A percentile compares a stretch with the other conserved stretches of the same genome.
These are phyloP conservation scores for Apophysomyces ossiformis DNA, from an alignment of 371 early-diverging fungal species.

Conservation along the genomic window DNA sequence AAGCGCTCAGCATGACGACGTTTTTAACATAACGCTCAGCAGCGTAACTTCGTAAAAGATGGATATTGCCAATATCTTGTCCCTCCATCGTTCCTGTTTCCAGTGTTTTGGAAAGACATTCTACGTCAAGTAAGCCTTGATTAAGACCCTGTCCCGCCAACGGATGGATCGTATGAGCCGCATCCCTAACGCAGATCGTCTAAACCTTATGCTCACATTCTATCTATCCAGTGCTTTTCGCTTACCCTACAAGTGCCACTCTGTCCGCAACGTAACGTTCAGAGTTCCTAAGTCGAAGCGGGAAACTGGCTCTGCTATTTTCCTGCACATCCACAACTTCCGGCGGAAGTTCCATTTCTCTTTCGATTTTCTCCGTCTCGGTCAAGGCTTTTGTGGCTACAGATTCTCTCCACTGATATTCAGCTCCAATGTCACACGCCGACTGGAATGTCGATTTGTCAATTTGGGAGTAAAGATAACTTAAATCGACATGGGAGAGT, in stretches of 20 bases:
- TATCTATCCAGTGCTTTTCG: neutral
- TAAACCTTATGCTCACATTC: neutral
- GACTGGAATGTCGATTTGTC: constrained; percentile 40
- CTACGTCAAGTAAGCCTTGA: constrained; percentile 88
- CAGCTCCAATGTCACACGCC: constrained; percentile 55
- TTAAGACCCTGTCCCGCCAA: constrained; percentile 97
- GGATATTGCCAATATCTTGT: constrained; percentile 77
- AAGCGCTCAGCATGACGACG: constrained; percentile 82
- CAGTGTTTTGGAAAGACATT: constrained; percentile 66
- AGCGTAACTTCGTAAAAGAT: constrained; percentile 75
- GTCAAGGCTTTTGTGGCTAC: constrained; percentile 37
- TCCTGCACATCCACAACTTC: constrained; percentile 66
- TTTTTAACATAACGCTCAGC: constrained; percentile 79
- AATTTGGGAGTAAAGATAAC: constrained; percentile 69
- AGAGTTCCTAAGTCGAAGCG: constrained; percentile 81
- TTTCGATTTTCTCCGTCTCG: constrained; percentile 25
- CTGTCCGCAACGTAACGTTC: constrained; percentile 76
- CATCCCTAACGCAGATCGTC: constrained; percentile 68
- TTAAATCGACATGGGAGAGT: constrained; percentile 73
- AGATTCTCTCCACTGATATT: constrained; percentile 71
- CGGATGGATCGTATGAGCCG: constrained; percentile 97
- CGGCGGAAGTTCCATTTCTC: constrained; percentile 61
- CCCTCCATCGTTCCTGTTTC: constrained; percentile 71
- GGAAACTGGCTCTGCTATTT: constrained; percentile 82
- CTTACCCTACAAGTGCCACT: constrained; percentile 88